Conservation (phyloP, 164 flowering plant species). For the Tetracentron sinense region DNA sequence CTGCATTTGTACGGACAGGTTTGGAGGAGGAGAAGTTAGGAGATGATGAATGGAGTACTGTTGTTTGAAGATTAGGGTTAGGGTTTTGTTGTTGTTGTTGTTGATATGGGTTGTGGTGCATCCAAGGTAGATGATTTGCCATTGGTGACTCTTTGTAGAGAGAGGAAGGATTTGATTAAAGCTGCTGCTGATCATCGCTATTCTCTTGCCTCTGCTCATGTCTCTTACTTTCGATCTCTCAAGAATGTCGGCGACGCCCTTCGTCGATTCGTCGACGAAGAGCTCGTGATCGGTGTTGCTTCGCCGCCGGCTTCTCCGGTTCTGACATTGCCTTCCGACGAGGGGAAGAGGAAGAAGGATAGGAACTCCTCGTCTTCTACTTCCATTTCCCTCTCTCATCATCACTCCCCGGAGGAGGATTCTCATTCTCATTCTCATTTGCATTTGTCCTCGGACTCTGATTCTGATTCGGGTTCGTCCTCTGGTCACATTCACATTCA, state of each 20-base stretch:
- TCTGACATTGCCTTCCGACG: slow-evolving; percentile 60
- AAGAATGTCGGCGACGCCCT: slow-evolving; percentile 72
- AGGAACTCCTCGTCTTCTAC: slow-evolving; percentile 33
- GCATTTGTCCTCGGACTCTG: slow-evolving; percentile 42
- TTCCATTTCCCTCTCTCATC: slow-evolving; percentile 18
- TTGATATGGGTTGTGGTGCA: slow-evolving; percentile 76
- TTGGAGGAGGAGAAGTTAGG: too few relatives aligned
- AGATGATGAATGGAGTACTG: background rate
- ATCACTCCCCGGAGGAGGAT: slow-evolving; percentile 22
- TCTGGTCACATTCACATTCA: slow-evolving; percentile 38
- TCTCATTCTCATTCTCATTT: slow-evolving; percentile 50
- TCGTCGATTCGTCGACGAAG: slow-evolving; percentile 67
- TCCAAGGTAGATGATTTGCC: slow-evolving; percentile 71
- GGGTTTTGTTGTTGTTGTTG: slow-evolving; percentile 17
- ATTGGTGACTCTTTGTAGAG: slow-evolving; percentile 69
- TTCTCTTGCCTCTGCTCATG: slow-evolving; percentile 76
- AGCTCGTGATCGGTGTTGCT: slow-evolving; percentile 35
- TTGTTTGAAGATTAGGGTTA: background rate
- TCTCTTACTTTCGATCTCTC: slow-evolving; percentile 61
- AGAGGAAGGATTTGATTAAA: slow-evolving; percentile 60
- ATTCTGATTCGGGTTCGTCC: slow-evolving; percentile 17
- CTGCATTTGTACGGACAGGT: slow-evolving; percentile 6
- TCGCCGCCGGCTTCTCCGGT: slow-evolving; percentile 57
- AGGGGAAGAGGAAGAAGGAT: slow-evolving; percentile 34
- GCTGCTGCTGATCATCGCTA: slow-evolving; percentile 68